Percentiles rank a stretch among this genome's conserved stretches.
Evolutionary conservation across 164 flowering plant species (phyloP).

Genomic region (Amborella trichopoda): DNA sequence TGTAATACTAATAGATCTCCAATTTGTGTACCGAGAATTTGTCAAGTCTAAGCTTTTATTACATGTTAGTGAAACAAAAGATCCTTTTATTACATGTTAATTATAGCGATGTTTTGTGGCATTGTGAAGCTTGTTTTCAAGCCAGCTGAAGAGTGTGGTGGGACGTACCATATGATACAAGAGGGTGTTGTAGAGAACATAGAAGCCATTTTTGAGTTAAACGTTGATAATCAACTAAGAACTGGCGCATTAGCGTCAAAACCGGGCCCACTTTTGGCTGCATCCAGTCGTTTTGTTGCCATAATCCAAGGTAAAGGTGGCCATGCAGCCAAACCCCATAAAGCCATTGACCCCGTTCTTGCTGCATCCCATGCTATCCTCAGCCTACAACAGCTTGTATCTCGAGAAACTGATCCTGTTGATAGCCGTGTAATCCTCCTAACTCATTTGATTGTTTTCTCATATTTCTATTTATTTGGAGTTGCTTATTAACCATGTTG

Average conservation of each 20-base stretch:
- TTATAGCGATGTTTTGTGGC: too few species aligned
- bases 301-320: constrained; percentile 47
- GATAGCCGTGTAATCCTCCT: too few species aligned
- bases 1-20: too few species aligned
- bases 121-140: constrained; percentile 81
- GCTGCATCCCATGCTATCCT: constrained; percentile 45
- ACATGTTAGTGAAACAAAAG: too few species aligned
- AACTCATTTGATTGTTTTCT: too few species aligned
- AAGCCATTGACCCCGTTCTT: constrained; percentile 38
- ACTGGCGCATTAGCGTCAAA: constrained; percentile 48
- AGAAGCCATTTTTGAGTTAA: constrained; percentile 56
- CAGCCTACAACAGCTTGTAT: constrained; percentile 59
- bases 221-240: constrained; percentile 34
- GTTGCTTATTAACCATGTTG: too few species aligned
- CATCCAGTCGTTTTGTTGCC: constrained; percentile 34
- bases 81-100: too few species aligned
- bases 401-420: constrained; percentile 67
- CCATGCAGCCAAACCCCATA: constrained; percentile 43
- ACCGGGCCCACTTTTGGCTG: constrained; percentile 64
- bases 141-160: constrained; percentile 74
- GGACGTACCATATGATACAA: constrained; percentile 63
- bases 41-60: too few species aligned
- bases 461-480: too few species aligned
- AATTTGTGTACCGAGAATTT: too few species aligned
- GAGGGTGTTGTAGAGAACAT: constrained; percentile 51